Conservation (phyloP, 2,329 filamentous ascomycete genomes). For the Talaromyces sp. region DNA sequence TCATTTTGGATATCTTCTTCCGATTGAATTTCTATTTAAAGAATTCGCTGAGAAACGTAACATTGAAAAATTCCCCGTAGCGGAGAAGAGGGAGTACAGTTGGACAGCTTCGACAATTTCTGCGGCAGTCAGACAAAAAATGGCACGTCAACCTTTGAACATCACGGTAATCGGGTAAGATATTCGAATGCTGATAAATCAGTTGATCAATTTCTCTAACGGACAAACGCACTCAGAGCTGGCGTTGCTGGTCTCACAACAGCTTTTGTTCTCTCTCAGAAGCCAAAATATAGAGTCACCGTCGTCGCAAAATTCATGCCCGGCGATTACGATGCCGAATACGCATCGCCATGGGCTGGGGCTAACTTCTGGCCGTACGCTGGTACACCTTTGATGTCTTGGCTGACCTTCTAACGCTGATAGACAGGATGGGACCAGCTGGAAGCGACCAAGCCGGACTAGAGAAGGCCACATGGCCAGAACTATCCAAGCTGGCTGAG, state of each 20-base stretch:
- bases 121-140: neutral
- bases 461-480: slow-evolving; percentile 62
- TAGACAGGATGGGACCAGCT: neutral
- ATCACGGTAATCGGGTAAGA: neutral
- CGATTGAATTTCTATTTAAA: neutral
- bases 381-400: neutral
- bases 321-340: slow-evolving; percentile 86
- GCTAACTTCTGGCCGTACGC: slow-evolving; percentile 71
- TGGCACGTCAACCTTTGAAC: neutral
- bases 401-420: neutral
- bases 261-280: slow-evolving; percentile 55
- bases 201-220: neutral
- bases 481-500: slow-evolving; percentile 54
- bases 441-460: slow-evolving; percentile 30
- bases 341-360: slow-evolving; percentile 83
- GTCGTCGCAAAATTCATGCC: slow-evolving; percentile 86
- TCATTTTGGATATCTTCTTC: neutral
- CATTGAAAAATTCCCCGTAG: neutral
- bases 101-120: neutral
- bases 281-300: slow-evolving; percentile 56
- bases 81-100: neutral
- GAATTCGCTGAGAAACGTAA: neutral
- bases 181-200: neutral
- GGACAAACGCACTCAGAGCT: slow-evolving; percentile 42
- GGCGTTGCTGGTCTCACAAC: slow-evolving; percentile 63